These are phyloP conservation scores for Chenopodium album DNA, from an alignment of 148 eudicot species.

Conservation along the genomic window DNA sequence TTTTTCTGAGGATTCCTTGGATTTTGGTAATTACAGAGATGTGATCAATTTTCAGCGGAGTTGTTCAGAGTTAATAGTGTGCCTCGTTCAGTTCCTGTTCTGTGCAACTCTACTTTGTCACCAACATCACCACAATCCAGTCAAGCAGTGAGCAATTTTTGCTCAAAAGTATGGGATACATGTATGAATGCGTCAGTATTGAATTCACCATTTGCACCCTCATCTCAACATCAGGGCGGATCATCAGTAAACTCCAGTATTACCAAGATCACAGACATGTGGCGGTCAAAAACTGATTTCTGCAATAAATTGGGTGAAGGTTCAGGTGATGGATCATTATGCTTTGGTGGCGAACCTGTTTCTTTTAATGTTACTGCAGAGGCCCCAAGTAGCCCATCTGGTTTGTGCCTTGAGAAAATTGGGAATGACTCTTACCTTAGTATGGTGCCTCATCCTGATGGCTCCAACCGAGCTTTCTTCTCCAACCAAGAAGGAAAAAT, in stretches of 20 bases:
- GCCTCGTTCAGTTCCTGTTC: constrained; percentile 51
- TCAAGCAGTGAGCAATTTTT: constrained; percentile 47
- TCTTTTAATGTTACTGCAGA: constrained; percentile 37
- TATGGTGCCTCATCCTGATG: constrained; percentile 81
- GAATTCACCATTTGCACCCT: constrained; percentile 64
- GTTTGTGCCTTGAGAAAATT: constrained; percentile 79
- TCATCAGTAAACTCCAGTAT: constrained; percentile 34
- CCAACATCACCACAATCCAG: constrained; percentile 43
- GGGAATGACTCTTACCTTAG: constrained; percentile 73
- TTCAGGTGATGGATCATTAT: constrained; percentile 46
- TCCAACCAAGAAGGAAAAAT: constrained; percentile 68
- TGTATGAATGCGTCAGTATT: constrained; percentile 62
- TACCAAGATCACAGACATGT: constrained; percentile 52
- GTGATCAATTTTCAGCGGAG: constrained; percentile 73
- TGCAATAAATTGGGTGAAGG: constrained; percentile 68
- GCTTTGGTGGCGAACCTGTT: constrained; percentile 58
- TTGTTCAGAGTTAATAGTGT: constrained; percentile 40
- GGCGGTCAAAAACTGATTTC: constrained; percentile 64
- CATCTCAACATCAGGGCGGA: constrained; percentile 48
- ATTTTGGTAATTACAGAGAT: constrained; percentile 42
- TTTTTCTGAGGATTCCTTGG: background rate
- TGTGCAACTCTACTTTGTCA: constrained; percentile 62
- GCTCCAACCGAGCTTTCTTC: constrained; percentile 76
- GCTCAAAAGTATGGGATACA: constrained; percentile 71
- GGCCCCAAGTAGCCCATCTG: constrained; percentile 38